These are phyloP conservation scores for Niveomyces coronatus DNA, from an alignment of 2,329 filamentous ascomycete species.

Conservation along the genomic window DNA sequence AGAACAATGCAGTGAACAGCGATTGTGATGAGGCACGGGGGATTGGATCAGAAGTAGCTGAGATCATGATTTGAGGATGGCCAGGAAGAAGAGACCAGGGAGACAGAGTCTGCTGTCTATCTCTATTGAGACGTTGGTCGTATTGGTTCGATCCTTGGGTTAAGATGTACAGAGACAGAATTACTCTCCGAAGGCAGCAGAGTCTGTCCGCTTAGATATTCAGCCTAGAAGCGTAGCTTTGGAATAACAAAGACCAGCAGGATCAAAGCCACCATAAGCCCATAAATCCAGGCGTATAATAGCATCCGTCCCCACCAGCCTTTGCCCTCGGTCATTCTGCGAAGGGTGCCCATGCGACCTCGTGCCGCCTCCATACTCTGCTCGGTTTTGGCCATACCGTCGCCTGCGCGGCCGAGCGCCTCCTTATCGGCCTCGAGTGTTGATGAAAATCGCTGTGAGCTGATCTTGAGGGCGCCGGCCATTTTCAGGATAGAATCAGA, in stretches of 20 bases:
- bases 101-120: too few relatives aligned
- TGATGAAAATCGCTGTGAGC: conserved; percentile 59
- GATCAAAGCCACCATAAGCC: conserved; percentile 66
- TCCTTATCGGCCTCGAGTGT: conserved; percentile 64
- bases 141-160: too few relatives aligned
- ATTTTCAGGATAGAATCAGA: conserved; percentile 74
- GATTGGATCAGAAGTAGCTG: too few relatives aligned
- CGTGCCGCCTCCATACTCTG: conserved; percentile 66
- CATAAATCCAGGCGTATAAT: conserved; percentile 76
- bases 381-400: conserved; percentile 69
- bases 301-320: conserved; percentile 80
- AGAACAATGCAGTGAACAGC: too few relatives aligned
- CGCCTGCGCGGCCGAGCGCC: conserved; percentile 57
- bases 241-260: conserved; percentile 77
- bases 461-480: conserved; percentile 66
- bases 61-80: too few relatives aligned
- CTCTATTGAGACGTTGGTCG: too few relatives aligned
- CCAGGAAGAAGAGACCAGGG: too few relatives aligned
- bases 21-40: too few relatives aligned
- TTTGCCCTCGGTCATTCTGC: conserved; percentile 74
- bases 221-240: conserved; percentile 85
- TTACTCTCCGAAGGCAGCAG: too few relatives aligned
- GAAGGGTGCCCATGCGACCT: conserved; percentile 65
- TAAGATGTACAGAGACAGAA: too few relatives aligned
- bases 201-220: too few relatives aligned